Evolutionary conservation across 1,284 basidiomycete genomes (phyloP).

Genomic region (Irpex sp.): DNA sequence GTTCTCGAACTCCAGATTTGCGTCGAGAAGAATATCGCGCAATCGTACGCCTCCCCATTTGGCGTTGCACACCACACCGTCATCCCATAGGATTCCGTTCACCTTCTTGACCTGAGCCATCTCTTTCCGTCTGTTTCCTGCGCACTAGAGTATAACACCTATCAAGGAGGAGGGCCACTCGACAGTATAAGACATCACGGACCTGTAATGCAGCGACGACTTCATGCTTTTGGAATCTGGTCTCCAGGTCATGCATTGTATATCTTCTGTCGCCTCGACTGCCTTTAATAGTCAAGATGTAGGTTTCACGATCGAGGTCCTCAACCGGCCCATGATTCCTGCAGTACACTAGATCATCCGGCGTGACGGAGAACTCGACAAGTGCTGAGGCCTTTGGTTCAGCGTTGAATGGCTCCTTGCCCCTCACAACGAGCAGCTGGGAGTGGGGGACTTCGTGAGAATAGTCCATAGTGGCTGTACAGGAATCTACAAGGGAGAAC

Average conservation of each 20-base stretch:
- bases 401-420: constrained; percentile 52
- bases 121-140: constrained; percentile 63
- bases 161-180: background rate
- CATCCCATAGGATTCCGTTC: constrained; percentile 50
- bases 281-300: constrained; percentile 39
- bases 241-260: constrained; percentile 39
- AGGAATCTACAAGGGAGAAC: too few species aligned
- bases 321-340: constrained; percentile 60
- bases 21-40: constrained; percentile 47
- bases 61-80: constrained; percentile 61
- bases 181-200: background rate
- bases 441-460: constrained; percentile 34
- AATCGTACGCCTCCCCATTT: constrained; percentile 57
- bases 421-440: constrained; percentile 41
- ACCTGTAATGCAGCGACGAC: constrained; percentile 60
- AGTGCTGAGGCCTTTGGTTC: constrained; percentile 49
- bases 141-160: constrained; percentile 41
- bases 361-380: constrained; percentile 51
- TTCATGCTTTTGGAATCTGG: constrained; percentile 37
- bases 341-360: constrained; percentile 57
- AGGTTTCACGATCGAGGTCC: constrained; percentile 43
- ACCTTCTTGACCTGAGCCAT: constrained; percentile 54
- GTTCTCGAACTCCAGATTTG: constrained; percentile 32
- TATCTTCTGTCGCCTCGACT: constrained; percentile 32
- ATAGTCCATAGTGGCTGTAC: constrained; percentile 11